Evolutionary conservation across 2,329 filamentous ascomycete genomes (phyloP).

Genomic region (Cladorrhinum sp.): DNA sequence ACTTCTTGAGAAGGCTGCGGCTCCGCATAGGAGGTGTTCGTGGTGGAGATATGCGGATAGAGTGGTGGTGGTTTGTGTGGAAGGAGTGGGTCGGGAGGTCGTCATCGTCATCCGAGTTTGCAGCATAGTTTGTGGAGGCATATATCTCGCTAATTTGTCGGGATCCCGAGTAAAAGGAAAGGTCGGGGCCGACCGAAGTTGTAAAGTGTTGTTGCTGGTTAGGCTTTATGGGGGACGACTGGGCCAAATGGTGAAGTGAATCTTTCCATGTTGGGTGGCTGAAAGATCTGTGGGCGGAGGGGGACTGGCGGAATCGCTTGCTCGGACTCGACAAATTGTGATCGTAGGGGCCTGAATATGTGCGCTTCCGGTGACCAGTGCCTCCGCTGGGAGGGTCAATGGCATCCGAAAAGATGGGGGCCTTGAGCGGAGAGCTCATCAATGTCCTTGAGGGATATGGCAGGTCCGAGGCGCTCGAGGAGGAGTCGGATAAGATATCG

Average conservation of each 20-base stretch:
- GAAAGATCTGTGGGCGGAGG: conserved; percentile 59
- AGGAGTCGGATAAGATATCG: conserved; percentile 82
- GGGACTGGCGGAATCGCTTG: conserved; percentile 69
- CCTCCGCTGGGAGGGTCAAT: conserved; percentile 68
- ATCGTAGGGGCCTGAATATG: conserved; percentile 59
- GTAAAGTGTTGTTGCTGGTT: conserved; percentile 73
- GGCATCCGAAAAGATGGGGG: conserved; percentile 80
- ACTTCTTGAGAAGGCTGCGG: conserved; percentile 48
- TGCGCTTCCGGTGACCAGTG: conserved; percentile 63
- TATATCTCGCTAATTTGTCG: conserved; percentile 65
- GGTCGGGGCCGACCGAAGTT: conserved; percentile 64
- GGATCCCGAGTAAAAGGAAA: conserved; percentile 75
- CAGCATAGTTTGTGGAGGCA: conserved; percentile 57
- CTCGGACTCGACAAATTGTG: conserved; percentile 52
- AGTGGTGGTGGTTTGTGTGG: conserved; percentile 43
- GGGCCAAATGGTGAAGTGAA: conserved; percentile 65
- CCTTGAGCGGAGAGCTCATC: conserved; percentile 82
- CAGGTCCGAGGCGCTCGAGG: conserved; percentile 76
- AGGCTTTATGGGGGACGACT: conserved; percentile 83
- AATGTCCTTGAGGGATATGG: conserved; percentile 65
- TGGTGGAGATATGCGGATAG: conserved; percentile 73
- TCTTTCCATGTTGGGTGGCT: conserved; percentile 69
- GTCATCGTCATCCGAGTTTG: conserved; percentile 76
- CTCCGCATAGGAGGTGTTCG: conserved; percentile 72
- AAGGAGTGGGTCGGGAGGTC: conserved; percentile 79